Percentiles rank a stretch among this genome's conserved stretches.
phyloP scores from a whole-genome alignment of 441 rosid genomes.

The Bocquillonia castaneifolia region DNA sequence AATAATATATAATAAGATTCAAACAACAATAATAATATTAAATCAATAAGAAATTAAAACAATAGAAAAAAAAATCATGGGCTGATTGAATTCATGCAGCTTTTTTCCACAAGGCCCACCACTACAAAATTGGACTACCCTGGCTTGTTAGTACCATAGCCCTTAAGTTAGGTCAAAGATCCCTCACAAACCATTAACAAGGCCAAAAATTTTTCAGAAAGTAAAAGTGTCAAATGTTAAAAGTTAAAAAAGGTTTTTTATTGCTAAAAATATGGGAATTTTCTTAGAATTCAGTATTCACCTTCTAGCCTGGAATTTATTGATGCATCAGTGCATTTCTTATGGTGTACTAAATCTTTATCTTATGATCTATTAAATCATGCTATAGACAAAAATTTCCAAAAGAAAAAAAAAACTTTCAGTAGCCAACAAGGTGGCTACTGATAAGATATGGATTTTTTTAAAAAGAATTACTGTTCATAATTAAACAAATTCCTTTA shows the following conservation, averaged over 20 bases:
- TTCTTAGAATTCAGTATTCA: too few relatives aligned
- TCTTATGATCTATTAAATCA: too few relatives aligned
- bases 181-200: constrained; percentile 17
- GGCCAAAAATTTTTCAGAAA: background rate
- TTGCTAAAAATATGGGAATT: too few relatives aligned
- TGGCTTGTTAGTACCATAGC: background rate
- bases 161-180: constrained; percentile 9
- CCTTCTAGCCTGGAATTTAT: too few relatives aligned
- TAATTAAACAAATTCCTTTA: background rate
- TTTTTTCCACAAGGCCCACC: constrained; percentile 16
- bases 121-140: constrained; percentile 4
- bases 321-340: too few relatives aligned
- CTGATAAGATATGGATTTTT: background rate
- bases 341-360: too few relatives aligned
- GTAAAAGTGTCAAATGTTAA: background rate
- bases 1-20: too few relatives aligned
- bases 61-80: background rate
- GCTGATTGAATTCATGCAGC: constrained; percentile 10
- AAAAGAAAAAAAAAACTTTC: constrained; percentile 4
- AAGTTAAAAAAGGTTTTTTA: constrained; percentile 7
- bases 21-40: background rate
- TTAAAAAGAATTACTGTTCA: background rate
- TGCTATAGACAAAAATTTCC: too few relatives aligned
- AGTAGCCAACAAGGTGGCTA: background rate
- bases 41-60: background rate